Percentiles rank a stretch among this genome's conserved stretches.
Conservation (phyloP, 2,329 filamentous ascomycete species). For the Gaeumannomyces tritici region DNA sequence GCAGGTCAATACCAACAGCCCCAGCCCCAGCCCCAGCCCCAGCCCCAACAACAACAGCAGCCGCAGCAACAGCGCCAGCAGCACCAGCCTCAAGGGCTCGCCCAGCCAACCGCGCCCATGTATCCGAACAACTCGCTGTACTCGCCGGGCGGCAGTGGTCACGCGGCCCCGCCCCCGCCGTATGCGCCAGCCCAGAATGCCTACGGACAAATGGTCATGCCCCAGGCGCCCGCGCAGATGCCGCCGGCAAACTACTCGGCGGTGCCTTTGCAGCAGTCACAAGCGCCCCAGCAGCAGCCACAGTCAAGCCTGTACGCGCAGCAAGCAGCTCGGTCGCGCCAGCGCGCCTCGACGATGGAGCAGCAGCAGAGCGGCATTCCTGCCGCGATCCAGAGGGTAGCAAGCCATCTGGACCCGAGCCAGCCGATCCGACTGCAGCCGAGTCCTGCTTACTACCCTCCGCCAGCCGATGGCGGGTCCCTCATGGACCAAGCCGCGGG, state of each 20-base stretch:
- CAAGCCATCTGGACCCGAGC: conserved; percentile 89
- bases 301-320: conserved; percentile 49
- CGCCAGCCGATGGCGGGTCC: conserved; percentile 72
- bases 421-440: conserved; percentile 90
- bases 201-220: conserved; percentile 67
- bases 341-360: conserved; percentile 93
- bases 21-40: conserved; percentile 6
- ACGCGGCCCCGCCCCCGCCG: conserved; percentile 59
- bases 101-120: conserved; percentile 49
- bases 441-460: conserved; percentile 94
- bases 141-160: conserved; percentile 40
- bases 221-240: conserved; percentile 57
- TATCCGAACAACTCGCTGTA: conserved; percentile 83
- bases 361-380: conserved; percentile 90
- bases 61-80: conserved; percentile 38
- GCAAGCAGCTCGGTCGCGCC: conserved; percentile 59
- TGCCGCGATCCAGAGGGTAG: conserved; percentile 84
- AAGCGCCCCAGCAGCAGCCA: background rate
- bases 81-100: conserved; percentile 24
- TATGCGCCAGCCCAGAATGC: conserved; percentile 65
- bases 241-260: conserved; percentile 53
- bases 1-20: conserved; percentile 39
- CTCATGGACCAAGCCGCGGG: conserved; percentile 46
- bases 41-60: conserved; percentile 25
- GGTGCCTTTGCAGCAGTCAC: conserved; percentile 17